Conservation (phyloP, 1,284 basidiomycete species). For the Ganoderma meredithae region DNA sequence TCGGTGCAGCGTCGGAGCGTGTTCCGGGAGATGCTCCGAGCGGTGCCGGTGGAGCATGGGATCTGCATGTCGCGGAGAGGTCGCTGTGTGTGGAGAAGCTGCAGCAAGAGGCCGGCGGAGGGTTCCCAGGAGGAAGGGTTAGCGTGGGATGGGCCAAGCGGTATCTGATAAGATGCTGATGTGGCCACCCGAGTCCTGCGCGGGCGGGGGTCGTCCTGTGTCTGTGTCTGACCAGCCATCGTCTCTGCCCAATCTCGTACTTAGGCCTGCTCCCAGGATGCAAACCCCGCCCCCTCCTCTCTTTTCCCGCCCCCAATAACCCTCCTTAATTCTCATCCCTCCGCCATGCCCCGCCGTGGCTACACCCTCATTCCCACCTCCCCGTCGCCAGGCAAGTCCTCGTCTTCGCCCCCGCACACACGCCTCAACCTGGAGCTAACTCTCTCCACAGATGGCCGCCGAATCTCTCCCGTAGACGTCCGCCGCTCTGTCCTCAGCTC, state of each 20-base stretch:
- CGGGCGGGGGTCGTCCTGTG: background rate
- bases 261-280: constrained; percentile 17
- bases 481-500: constrained; percentile 25
- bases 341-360: constrained; percentile 26
- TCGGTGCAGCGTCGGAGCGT: background rate
- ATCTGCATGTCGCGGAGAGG: background rate
- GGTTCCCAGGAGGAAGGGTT: background rate
- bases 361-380: constrained; percentile 29
- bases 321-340: background rate
- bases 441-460: constrained; percentile 16
- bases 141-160: constrained; percentile 10
- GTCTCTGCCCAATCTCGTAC: constrained; percentile 10
- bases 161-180: constrained; percentile 33
- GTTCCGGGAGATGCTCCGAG: background rate
- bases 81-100: background rate
- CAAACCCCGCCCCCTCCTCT: background rate
- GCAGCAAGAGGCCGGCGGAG: background rate
- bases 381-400: constrained; percentile 22
- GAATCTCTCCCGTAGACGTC: constrained; percentile 19
- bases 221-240: background rate
- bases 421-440: background rate
- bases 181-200: constrained; percentile 7
- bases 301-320: constrained; percentile 9
- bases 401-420: background rate
- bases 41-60: background rate